Percentiles rank a stretch among this genome's conserved stretches.
Evolutionary conservation across 2,329 filamentous ascomycete species (phyloP).

Genomic region (Chaetomium strumarium): DNA sequence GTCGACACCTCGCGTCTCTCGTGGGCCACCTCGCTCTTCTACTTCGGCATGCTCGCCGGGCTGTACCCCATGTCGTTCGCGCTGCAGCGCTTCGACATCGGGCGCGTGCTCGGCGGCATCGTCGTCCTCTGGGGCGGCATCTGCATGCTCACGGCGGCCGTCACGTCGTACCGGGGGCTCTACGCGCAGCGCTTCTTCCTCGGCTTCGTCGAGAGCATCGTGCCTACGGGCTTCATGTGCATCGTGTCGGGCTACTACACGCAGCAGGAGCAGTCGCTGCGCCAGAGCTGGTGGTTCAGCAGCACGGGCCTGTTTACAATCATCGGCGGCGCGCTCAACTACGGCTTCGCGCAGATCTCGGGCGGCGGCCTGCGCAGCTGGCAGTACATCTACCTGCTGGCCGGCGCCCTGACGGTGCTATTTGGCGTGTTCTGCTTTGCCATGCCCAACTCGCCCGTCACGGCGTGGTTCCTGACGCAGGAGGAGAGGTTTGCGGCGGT

Average conservation of each 20-base stretch:
- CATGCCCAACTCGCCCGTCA: constrained; percentile 57
- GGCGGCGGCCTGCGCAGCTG: constrained; percentile 51
- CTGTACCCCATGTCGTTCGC: constrained; percentile 68
- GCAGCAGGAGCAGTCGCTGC: constrained; percentile 56
- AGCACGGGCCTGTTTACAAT: constrained; percentile 55
- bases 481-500: constrained; percentile 60
- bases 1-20: constrained; percentile 62
- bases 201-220: constrained; percentile 56
- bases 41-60: constrained; percentile 72
- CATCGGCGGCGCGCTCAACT: constrained; percentile 58
- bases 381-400: constrained; percentile 67
- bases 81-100: constrained; percentile 61
- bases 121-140: constrained; percentile 61
- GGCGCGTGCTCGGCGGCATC: constrained; percentile 56
- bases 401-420: constrained; percentile 56
- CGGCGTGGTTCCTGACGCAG: constrained; percentile 61
- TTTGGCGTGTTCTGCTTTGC: constrained; percentile 59
- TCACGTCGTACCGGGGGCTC: constrained; percentile 57
- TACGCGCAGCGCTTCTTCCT: constrained; percentile 62
- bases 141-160: constrained; percentile 63
- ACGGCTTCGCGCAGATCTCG: constrained; percentile 59
- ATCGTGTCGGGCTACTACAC: constrained; percentile 59
- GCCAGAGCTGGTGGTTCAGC: constrained; percentile 65
- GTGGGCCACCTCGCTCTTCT: constrained; percentile 75
- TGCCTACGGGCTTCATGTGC: constrained; percentile 62